Conservation (phyloP, 164 flowering plant species). For the Protea cynaroides region DNA sequence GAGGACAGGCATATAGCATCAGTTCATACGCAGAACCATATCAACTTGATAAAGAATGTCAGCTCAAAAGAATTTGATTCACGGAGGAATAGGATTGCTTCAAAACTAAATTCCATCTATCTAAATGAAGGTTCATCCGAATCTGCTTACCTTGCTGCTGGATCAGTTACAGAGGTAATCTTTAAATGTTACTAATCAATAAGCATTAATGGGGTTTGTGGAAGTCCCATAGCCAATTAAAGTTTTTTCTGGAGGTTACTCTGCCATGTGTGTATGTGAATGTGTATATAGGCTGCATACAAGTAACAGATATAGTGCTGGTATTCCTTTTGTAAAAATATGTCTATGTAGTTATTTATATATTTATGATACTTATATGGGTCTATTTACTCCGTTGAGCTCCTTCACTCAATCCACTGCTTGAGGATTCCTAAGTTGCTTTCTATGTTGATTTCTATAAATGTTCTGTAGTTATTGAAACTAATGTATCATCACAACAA, state of each 20-base stretch:
- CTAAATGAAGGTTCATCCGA: conserved; percentile 81
- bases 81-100: conserved; percentile 45
- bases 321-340: too few relatives aligned
- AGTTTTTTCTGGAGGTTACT: background rate
- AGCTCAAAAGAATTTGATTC: conserved; percentile 55
- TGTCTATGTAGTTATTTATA: too few relatives aligned
- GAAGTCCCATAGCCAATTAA: background rate
- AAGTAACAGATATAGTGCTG: too few relatives aligned
- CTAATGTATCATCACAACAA: background rate
- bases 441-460: too few relatives aligned
- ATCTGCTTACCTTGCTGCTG: conserved; percentile 95
- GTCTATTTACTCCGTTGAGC: too few relatives aligned
- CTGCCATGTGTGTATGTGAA: too few relatives aligned
- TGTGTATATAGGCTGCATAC: too few relatives aligned
- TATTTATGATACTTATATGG: too few relatives aligned
- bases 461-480: too few relatives aligned
- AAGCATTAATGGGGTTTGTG: background rate
- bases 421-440: too few relatives aligned
- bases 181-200: background rate
- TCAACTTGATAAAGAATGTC: conserved; percentile 54
- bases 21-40: conserved; percentile 71
- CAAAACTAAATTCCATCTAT: conserved; percentile 74
- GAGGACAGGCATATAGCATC: conserved; percentile 51
- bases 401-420: too few relatives aligned
- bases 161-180: conserved; percentile 77